Conservation (phyloP, 2,329 filamentous ascomycete species). For the Lachnellula arida region DNA sequence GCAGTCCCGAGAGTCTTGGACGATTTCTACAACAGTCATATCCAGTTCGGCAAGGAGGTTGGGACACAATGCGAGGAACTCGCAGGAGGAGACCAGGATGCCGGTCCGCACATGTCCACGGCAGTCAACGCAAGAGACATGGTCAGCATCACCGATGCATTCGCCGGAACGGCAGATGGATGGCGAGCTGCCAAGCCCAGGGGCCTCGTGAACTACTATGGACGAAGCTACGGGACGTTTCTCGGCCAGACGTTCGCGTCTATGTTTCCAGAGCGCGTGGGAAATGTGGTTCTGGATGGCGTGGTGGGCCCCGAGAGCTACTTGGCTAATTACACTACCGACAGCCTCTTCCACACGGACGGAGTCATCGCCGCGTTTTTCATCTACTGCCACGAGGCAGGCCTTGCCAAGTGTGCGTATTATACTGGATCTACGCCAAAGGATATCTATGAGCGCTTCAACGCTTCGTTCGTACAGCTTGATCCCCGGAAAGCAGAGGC, state of each 20-base stretch:
- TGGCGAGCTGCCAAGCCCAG: neutral
- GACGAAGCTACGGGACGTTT: slow-evolving; percentile 44
- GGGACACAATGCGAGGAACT: neutral
- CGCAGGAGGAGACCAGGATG: neutral
- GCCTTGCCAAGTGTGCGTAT: neutral
- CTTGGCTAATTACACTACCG: neutral
- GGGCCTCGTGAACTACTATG: slow-evolving; percentile 35
- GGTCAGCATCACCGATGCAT: slow-evolving; percentile 3
- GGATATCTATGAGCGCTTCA: neutral
- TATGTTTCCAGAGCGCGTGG: slow-evolving; percentile 37
- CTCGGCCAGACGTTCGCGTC: slow-evolving; percentile 40
- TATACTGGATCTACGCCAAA: neutral
- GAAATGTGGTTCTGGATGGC: slow-evolving; percentile 34
- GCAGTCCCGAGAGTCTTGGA: slow-evolving; percentile 1
- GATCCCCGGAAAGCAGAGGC: slow-evolving; percentile 1
- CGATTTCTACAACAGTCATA: neutral
- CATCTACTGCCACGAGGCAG: neutral
- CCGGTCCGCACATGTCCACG: slow-evolving; percentile 5
- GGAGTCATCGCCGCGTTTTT: neutral
- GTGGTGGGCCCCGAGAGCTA: slow-evolving; percentile 20
- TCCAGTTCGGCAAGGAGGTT: neutral
- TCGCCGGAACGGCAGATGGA: neutral
- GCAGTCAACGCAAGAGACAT: slow-evolving; percentile 3
- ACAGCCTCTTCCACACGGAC: neutral
- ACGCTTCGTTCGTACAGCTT: neutral